Evolutionary conservation across 371 early-diverging fungal species (phyloP).

Genomic region (Circinella minor): DNA sequence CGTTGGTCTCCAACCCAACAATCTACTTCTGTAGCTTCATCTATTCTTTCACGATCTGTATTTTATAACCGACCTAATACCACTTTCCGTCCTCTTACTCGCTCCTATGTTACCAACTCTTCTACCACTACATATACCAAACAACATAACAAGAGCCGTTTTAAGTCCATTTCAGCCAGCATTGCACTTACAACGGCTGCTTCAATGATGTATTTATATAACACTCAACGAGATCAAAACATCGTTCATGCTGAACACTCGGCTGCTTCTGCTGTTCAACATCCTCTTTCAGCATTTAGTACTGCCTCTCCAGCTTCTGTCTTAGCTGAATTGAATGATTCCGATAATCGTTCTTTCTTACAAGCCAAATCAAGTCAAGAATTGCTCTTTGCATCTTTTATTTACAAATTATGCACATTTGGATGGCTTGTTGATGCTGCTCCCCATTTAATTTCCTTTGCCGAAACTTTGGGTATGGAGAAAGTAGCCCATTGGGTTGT

Average conservation of each 20-base stretch:
- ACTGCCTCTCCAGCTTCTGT: conserved; percentile 29
- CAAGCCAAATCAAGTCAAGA: conserved; percentile 51
- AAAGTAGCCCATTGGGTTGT: conserved; percentile 70
- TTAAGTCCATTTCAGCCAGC: conserved; percentile 27
- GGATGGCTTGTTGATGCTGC: conserved; percentile 49
- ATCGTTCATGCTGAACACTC: conserved; percentile 10
- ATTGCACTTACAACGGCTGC: conserved; percentile 25
- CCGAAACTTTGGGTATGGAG: conserved; percentile 64
- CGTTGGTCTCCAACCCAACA: background rate
- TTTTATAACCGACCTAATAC: no score
- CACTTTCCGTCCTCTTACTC: background rate
- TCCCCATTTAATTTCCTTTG: conserved; percentile 52
- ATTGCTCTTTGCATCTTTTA: conserved; percentile 35
- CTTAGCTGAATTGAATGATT: conserved; percentile 36
- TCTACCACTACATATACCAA: conserved; percentile 8
- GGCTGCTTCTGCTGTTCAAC: background rate
- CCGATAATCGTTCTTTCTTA: conserved; percentile 52
- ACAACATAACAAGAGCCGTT: conserved; percentile 1
- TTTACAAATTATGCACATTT: conserved; percentile 43
- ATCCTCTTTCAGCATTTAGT: conserved; percentile 38
- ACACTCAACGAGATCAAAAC: background rate
- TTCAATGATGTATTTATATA: conserved; percentile 17
- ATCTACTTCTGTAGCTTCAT: background rate
- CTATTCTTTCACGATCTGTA: background rate
- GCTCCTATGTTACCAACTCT: conserved; percentile 7